Percentiles rank a stretch among this genome's conserved stretches.
Conservation (phyloP, 805 yeast genomes). For the Kazachstania martiniae region DNA sequence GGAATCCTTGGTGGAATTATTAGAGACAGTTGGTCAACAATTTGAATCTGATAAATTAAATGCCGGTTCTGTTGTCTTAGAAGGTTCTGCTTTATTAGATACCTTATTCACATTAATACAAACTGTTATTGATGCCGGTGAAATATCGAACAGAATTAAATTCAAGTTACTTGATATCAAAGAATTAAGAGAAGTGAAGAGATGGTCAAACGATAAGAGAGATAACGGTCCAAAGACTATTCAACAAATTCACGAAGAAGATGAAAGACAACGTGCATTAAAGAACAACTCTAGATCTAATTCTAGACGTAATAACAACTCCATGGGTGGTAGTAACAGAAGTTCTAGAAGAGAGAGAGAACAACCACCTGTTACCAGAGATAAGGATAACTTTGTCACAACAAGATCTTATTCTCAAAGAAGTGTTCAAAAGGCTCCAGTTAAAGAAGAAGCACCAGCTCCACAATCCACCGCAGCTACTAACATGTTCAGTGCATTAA, state of each 20-base stretch:
- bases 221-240: slow-evolving; percentile 91
- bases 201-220: slow-evolving; percentile 53
- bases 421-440: slow-evolving; percentile 14
- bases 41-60: slow-evolving; percentile 37
- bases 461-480: slow-evolving; percentile 15
- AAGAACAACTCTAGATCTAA: slow-evolving; percentile 32
- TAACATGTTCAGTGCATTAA: slow-evolving; percentile 27
- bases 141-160: slow-evolving; percentile 65
- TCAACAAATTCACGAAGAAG: slow-evolving; percentile 81
- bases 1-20: slow-evolving; percentile 77
- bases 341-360: slow-evolving; percentile 3
- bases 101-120: slow-evolving; percentile 47
- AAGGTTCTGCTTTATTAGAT: slow-evolving; percentile 42
- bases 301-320: slow-evolving; percentile 31
- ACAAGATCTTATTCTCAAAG: slow-evolving; percentile 25
- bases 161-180: slow-evolving; percentile 83
- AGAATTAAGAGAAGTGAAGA: slow-evolving; percentile 54
- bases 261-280: slow-evolving; percentile 46
- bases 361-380: slow-evolving; percentile 8
- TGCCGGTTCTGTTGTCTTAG: slow-evolving; percentile 25
- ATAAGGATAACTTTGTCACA: slow-evolving; percentile 22
- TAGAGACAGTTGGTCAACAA: slow-evolving; percentile 75
- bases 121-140: slow-evolving; percentile 40
- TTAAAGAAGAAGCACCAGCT: slow-evolving; percentile 17
- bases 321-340: slow-evolving; percentile 4